Evolutionary conservation across 305 asterid species (phyloP).

Genomic region (Galium porrigens): DNA sequence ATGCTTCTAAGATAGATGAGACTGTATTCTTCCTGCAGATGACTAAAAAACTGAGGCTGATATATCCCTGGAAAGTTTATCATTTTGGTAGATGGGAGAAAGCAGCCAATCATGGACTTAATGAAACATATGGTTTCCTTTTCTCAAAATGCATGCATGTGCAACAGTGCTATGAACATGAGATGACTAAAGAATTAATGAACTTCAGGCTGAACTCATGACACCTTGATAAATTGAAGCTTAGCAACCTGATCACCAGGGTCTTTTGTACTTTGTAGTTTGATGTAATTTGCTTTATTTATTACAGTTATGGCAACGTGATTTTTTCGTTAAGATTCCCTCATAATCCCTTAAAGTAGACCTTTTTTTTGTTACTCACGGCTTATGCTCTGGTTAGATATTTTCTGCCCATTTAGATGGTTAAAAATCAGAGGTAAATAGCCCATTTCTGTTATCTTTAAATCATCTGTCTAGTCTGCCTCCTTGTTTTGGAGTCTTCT

Average conservation of each 20-base stretch:
- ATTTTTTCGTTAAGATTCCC: not conserved
- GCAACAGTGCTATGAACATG: not conserved
- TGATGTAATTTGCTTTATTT: not conserved
- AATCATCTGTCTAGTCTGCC: not conserved
- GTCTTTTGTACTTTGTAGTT: not conserved
- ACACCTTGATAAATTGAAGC: not conserved
- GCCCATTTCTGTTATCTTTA: not conserved
- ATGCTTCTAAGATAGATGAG: not conserved
- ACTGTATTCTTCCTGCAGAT: not conserved
- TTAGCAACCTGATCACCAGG: not conserved
- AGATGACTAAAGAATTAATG: not conserved
- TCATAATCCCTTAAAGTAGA: not conserved
- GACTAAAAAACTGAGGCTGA: not conserved
- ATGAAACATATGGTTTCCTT: not conserved
- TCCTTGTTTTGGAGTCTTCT: not conserved
- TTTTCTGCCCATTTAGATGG: not conserved
- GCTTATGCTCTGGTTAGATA: not conserved
- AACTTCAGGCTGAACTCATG: conserved; percentile 2
- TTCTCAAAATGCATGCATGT: not conserved
- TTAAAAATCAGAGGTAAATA: not conserved
- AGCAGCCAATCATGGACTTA: not conserved
- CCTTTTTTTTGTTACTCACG: not conserved
- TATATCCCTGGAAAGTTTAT: not conserved
- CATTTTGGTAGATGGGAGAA: not conserved
- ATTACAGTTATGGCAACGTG: not conserved